These are phyloP conservation scores for Fusarium multiceps DNA, from an alignment of 2,329 filamentous ascomycete genomes.

Conservation along the genomic window DNA sequence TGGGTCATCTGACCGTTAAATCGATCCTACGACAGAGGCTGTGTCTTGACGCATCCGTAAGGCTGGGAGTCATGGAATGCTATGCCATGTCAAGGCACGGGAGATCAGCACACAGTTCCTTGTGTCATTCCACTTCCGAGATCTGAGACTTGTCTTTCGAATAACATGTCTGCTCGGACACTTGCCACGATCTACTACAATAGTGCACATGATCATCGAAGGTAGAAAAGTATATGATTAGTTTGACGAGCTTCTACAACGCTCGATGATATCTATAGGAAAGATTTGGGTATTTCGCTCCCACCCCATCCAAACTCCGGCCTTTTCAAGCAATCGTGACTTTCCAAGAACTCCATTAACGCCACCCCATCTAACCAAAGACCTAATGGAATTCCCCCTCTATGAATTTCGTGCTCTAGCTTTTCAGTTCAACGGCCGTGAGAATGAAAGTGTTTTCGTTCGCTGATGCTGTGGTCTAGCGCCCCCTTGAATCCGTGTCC, in stretches of 20 bases:
- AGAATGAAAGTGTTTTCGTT: conserved; percentile 20
- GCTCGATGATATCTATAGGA: background rate
- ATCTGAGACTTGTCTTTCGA: background rate
- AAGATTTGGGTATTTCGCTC: conserved; percentile 19
- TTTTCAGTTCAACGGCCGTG: conserved; percentile 6
- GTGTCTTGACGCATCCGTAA: conserved; percentile 4
- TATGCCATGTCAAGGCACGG: background rate
- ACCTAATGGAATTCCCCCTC: background rate
- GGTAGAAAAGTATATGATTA: background rate
- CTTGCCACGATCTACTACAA: background rate
- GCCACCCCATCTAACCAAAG: background rate
- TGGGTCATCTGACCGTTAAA: background rate
- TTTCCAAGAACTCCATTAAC: conserved; percentile 6
- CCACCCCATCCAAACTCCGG: background rate
- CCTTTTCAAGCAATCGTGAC: background rate
- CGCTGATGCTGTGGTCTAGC: conserved; percentile 7
- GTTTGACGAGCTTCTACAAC: background rate
- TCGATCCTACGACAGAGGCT: background rate
- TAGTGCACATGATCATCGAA: background rate
- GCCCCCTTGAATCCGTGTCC: conserved; percentile 45
- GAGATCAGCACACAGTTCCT: background rate
- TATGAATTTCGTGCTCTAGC: background rate
- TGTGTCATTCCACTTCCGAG: background rate
- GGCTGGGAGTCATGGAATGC: conserved; percentile 10
- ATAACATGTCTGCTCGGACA: background rate